A percentile compares a stretch with the other conserved stretches of the same genome.
These are phyloP conservation scores for Lachnellula occidentalis DNA, from an alignment of 2,329 filamentous ascomycete species.

Conservation along the genomic window DNA sequence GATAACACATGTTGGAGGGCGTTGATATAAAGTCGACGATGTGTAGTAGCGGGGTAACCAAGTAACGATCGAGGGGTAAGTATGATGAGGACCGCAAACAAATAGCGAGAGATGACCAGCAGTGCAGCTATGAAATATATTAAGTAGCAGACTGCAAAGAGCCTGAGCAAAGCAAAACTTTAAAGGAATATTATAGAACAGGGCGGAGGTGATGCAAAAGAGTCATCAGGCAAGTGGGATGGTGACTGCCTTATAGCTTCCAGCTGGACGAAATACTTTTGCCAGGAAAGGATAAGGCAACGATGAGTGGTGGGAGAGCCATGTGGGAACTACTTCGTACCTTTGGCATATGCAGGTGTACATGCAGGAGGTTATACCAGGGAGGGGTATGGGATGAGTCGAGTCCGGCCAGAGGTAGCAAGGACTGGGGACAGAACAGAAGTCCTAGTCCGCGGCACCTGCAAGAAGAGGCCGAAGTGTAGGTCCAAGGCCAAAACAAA, in stretches of 20 bases:
- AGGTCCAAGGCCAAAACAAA: conserved; percentile 16
- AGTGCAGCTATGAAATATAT: conserved; percentile 28
- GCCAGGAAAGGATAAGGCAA: conserved; percentile 25
- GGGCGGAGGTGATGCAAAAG: conserved; percentile 24
- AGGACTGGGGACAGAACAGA: conserved; percentile 3
- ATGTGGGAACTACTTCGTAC: conserved; percentile 12
- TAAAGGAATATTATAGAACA: conserved; percentile 19
- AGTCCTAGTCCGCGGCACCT: conserved; percentile 13
- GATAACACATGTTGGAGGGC: conserved; percentile 56
- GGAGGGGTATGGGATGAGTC: conserved; percentile 21
- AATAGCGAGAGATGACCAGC: conserved; percentile 16
- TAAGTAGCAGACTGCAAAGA: conserved; percentile 27
- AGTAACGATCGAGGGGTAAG: conserved; percentile 10
- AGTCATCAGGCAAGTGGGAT: conserved; percentile 27
- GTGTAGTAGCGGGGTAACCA: conserved; percentile 9
- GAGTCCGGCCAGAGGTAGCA: conserved; percentile 14
- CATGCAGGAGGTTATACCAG: conserved; percentile 23
- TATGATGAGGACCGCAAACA: conserved; percentile 4
- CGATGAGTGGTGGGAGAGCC: conserved; percentile 15
- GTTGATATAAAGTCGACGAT: conserved; percentile 6
- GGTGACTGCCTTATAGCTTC: conserved; percentile 30
- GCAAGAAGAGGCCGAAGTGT: conserved; percentile 6
- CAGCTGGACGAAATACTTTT: conserved; percentile 14
- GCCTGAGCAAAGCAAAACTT: conserved; percentile 27
- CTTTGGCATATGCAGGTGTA: conserved; percentile 26